These are phyloP conservation scores for Nicotiana noctiflora DNA, from an alignment of 257 asterid species.

Conservation along the genomic window DNA sequence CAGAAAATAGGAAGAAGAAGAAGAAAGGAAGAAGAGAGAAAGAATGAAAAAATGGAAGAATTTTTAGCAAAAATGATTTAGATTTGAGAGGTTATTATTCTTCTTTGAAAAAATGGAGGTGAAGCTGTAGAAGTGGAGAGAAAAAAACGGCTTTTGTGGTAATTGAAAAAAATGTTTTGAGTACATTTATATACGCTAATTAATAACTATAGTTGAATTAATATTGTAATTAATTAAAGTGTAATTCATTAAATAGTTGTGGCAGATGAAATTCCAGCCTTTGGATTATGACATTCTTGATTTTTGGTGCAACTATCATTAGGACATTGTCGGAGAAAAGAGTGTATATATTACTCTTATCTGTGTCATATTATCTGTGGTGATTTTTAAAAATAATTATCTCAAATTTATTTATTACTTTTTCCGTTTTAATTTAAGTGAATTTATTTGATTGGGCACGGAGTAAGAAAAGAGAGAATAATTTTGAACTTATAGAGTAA, in stretches of 20 bases:
- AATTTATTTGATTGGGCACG: too few species aligned
- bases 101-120: conserved; percentile 11
- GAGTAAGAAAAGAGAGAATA: too few species aligned
- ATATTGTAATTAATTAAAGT: too few species aligned
- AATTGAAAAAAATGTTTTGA: conserved; percentile 2
- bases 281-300: not conserved
- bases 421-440: too few species aligned
- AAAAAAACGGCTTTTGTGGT: conserved; percentile 19
- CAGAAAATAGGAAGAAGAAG: not conserved
- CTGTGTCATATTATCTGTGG: too few species aligned
- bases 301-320: not conserved
- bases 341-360: too few species aligned
- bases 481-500: too few species aligned
- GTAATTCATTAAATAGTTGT: not conserved
- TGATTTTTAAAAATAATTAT: too few species aligned
- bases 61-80: conserved; percentile 17
- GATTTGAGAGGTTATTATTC: conserved; percentile 48
- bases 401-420: too few species aligned
- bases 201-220: not conserved
- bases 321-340: not conserved
- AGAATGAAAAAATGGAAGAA: not conserved
- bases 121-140: conserved; percentile 6
- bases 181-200: not conserved
- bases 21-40: not conserved
- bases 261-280: not conserved